Evolutionary conservation across 139 green algal genomes (phyloP).

Genomic region (Raphidocelis subcapitata): DNA sequence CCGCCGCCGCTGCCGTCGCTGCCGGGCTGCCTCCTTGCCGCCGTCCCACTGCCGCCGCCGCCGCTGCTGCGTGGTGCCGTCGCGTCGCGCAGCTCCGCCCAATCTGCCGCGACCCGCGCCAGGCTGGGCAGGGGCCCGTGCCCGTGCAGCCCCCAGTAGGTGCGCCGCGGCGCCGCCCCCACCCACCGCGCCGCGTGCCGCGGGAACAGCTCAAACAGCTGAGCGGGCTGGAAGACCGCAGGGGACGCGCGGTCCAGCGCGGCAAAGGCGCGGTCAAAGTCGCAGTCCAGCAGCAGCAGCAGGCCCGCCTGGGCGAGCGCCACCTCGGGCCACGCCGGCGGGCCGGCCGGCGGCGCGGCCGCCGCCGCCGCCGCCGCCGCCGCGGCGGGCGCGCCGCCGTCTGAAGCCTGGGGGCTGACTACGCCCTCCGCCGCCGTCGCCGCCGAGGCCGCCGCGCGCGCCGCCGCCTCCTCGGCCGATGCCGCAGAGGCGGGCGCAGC

Average conservation of each 20-base stretch:
- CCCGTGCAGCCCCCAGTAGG: slow-evolving; percentile 60
- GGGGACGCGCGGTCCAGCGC: slow-evolving; percentile 40
- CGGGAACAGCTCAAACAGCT: slow-evolving; percentile 69
- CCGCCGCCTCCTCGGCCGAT: no score
- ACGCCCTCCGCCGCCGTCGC: no score
- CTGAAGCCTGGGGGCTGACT: no score
- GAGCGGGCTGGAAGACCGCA: slow-evolving; percentile 53
- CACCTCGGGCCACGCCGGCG: slow-evolving; percentile 43
- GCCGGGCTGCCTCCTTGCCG: neutral
- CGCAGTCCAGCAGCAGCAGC: slow-evolving; percentile 55
- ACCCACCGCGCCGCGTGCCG: slow-evolving; percentile 27
- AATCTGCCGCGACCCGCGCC: slow-evolving; percentile 21
- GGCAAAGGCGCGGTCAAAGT: slow-evolving; percentile 41
- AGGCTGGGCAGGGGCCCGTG: slow-evolving; percentile 26
- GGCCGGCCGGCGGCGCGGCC: neutral
- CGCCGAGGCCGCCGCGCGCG: no score
- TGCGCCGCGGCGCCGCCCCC: slow-evolving; percentile 16
- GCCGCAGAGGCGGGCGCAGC: no score
- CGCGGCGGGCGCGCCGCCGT: no score
- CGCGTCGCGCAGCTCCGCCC: slow-evolving; percentile 31
- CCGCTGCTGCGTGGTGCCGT: slow-evolving; percentile 4
- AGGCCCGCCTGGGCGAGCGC: slow-evolving; percentile 65
- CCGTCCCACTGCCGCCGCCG: neutral
- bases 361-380: slow-evolving; percentile 18
- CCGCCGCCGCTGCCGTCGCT: neutral